phyloP scores from a whole-genome alignment of 2,329 filamentous ascomycete genomes.

The Dichotomopilus funicola region DNA sequence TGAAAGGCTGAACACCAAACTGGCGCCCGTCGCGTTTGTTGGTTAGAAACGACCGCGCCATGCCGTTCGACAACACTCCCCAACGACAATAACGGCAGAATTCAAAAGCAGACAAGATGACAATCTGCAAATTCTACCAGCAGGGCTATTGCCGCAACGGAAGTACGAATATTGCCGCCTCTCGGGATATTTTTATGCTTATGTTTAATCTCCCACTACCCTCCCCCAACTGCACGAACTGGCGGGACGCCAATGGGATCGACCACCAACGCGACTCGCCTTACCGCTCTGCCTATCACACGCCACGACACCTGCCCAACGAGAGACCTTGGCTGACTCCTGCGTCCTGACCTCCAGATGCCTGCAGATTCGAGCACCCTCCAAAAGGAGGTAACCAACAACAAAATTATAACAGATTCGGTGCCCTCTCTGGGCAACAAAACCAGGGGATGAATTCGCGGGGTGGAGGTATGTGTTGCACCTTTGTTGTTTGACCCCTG shows the following conservation, averaged over 20 bases:
- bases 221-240: background rate
- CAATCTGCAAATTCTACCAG: slow-evolving; percentile 43
- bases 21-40: background rate
- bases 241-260: slow-evolving; percentile 5
- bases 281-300: slow-evolving; percentile 1
- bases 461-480: slow-evolving; percentile 25
- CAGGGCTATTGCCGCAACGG: slow-evolving; percentile 48
- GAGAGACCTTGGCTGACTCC: slow-evolving; percentile 3
- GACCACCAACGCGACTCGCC: background rate
- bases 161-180: slow-evolving; percentile 32
- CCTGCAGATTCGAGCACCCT: slow-evolving; percentile 50
- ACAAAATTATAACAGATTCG: slow-evolving; percentile 50
- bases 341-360: slow-evolving; percentile 32
- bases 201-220: background rate
- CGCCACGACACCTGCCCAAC: background rate
- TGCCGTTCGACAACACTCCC: background rate
- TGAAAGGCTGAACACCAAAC: slow-evolving; percentile 10
- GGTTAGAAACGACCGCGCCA: background rate
- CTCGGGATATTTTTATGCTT: too few relatives aligned
- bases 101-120: slow-evolving; percentile 13
- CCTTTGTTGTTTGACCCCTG: slow-evolving; percentile 10
- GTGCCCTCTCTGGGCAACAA: slow-evolving; percentile 26
- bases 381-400: slow-evolving; percentile 27
- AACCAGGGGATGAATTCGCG: slow-evolving; percentile 8
- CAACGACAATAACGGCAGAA: background rate